Evolutionary conservation across 2,329 filamentous ascomycete species (phyloP).

Genomic region (Colletotrichum sp.): DNA sequence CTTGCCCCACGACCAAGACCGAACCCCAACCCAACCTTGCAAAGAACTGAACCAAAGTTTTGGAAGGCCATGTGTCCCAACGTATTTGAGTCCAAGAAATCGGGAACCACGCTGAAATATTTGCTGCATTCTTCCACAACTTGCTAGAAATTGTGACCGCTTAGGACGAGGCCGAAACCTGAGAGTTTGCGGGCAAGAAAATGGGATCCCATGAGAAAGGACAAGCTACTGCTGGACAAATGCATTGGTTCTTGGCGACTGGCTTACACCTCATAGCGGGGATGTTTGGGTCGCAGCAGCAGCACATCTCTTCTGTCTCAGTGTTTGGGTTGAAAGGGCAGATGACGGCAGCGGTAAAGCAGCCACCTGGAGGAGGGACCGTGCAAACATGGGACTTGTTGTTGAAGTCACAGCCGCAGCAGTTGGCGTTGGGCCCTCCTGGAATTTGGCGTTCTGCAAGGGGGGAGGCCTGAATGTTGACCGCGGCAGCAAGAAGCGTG

Average conservation of each 20-base stretch:
- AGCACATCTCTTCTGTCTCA: slow-evolving; percentile 19
- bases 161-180: neutral
- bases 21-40: neutral
- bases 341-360: neutral
- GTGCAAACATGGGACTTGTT: neutral
- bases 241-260: neutral
- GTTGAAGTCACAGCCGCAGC: neutral
- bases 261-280: neutral
- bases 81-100: neutral
- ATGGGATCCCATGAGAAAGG: neutral
- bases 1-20: neutral
- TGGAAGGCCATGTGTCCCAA: neutral
- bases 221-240: neutral
- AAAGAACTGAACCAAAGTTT: neutral
- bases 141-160: neutral
- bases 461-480: neutral
- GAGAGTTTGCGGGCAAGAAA: neutral
- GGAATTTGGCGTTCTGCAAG: neutral
- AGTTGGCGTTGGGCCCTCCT: neutral
- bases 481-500: neutral
- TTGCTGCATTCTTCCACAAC: neutral
- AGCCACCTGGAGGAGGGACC: neutral
- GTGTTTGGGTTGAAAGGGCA: slow-evolving; percentile 20
- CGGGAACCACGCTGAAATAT: neutral
- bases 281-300: slow-evolving; percentile 15